phyloP scores from a whole-genome alignment of 2,329 filamentous ascomycete species.

The Curvularia lunata region DNA sequence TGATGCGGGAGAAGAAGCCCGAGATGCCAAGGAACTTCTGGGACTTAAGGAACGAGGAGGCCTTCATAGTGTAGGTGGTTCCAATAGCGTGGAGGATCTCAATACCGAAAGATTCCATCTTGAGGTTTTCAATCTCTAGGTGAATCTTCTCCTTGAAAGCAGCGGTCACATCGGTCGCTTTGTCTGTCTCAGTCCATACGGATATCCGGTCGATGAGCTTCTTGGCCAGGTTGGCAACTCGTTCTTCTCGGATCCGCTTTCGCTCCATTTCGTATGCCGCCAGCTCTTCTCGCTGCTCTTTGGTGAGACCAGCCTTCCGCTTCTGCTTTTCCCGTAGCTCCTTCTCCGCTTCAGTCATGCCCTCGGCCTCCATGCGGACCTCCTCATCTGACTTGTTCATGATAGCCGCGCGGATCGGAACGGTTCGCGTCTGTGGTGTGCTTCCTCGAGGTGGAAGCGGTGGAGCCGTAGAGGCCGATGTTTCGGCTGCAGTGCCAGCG shows the following conservation, averaged over 20 bases:
- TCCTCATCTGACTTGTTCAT: constrained; percentile 88
- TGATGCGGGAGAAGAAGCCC: constrained; percentile 91
- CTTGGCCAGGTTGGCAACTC: constrained; percentile 79
- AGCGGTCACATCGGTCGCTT: constrained; percentile 78
- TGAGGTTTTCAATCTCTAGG: constrained; percentile 94
- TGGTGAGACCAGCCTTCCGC: constrained; percentile 84
- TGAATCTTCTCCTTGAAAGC: constrained; percentile 95
- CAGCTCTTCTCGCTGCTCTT: constrained; percentile 92
- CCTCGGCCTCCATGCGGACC: constrained; percentile 67
- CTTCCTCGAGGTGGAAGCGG: constrained; percentile 54
- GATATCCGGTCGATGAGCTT: constrained; percentile 90
- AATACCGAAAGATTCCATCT: constrained; percentile 98
- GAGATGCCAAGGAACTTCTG: constrained; percentile 97
- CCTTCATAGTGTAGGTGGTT: constrained; percentile 86
- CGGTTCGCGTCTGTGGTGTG: constrained; percentile 58
- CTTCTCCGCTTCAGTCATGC: constrained; percentile 74
- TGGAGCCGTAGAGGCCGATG: constrained; percentile 29
- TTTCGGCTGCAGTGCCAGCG: constrained; percentile 56
- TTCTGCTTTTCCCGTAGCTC: constrained; percentile 81
- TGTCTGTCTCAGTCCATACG: constrained; percentile 97
- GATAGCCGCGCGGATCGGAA: constrained; percentile 82
- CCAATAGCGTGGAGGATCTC: constrained; percentile 97
- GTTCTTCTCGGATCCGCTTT: constrained; percentile 81
- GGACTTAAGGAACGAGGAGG: constrained; percentile 84
- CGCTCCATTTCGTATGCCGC: constrained; percentile 88